Conservation (phyloP, 345 rosid species). For the Xanthoceras sorbifolium region DNA sequence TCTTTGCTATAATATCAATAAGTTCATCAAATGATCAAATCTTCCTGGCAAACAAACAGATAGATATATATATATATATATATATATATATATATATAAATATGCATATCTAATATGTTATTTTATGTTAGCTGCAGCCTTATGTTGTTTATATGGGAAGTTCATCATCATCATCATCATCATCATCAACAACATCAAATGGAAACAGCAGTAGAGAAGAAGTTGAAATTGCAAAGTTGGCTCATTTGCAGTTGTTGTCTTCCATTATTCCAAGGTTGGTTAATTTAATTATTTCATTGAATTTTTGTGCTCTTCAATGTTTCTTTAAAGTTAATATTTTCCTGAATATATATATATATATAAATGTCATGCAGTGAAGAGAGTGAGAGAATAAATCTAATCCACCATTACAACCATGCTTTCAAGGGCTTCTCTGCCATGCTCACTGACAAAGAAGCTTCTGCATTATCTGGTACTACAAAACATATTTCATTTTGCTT, state of each 20-base stretch:
- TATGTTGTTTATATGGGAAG: constrained; percentile 80
- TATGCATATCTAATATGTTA: too few species aligned
- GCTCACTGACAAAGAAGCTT: constrained; percentile 72
- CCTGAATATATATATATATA: not conserved
- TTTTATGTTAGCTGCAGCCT: constrained; percentile 48
- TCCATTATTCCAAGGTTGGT: constrained; percentile 50
- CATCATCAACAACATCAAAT: too few species aligned
- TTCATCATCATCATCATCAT: constrained; percentile 32
- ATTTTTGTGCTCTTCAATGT: too few species aligned
- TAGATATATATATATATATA: too few species aligned
- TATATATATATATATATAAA: too few species aligned
- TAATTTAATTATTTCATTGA: too few species aligned
- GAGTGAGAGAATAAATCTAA: constrained; percentile 39
- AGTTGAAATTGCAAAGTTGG: constrained; percentile 30
- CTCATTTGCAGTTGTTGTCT: constrained; percentile 50
- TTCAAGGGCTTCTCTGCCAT: constrained; percentile 79
- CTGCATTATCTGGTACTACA: constrained; percentile 57
- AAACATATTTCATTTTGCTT: too few species aligned
- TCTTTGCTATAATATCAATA: not conserved
- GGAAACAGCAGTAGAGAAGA: constrained; percentile 7
- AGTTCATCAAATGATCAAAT: too few species aligned
- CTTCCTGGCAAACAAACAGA: too few species aligned
- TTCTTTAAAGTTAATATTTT: not conserved
- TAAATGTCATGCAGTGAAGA: constrained; percentile 53
- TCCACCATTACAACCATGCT: constrained; percentile 63